Conservation (phyloP, 768 basidiomycete species). For the Paxillus involutus region DNA sequence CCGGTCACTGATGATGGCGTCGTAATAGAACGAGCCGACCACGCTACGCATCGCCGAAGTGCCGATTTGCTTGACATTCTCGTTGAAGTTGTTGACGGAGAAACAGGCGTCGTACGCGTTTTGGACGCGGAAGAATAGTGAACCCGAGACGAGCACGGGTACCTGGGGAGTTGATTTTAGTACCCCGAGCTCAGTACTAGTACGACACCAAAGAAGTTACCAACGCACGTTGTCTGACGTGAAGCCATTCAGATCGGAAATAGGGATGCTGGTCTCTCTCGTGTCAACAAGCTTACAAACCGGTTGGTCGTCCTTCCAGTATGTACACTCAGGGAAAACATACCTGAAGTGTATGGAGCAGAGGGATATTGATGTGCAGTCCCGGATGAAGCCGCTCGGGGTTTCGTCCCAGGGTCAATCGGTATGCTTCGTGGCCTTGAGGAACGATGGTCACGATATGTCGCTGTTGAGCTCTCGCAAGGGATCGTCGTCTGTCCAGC, state of each 20-base stretch:
- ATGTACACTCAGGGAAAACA: constrained; percentile 17
- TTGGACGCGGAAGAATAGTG: constrained; percentile 51
- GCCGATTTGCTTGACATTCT: constrained; percentile 52
- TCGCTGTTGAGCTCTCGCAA: constrained; percentile 14
- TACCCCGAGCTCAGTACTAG: too few species aligned
- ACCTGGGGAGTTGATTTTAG: constrained; percentile 30
- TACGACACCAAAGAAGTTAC: too few species aligned
- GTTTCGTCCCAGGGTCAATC: constrained; percentile 46
- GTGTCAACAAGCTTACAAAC: constrained; percentile 37
- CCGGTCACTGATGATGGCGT: constrained; percentile 52
- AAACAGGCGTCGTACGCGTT: constrained; percentile 58
- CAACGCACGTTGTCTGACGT: constrained; percentile 31
- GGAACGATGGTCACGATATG: constrained; percentile 49
- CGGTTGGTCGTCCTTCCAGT: background rate
- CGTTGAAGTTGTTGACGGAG: constrained; percentile 46
- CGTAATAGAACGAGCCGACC: constrained; percentile 48
- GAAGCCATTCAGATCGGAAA: constrained; percentile 37
- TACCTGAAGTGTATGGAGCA: constrained; percentile 36
- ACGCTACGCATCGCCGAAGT: constrained; percentile 56
- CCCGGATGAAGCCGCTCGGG: constrained; percentile 48
- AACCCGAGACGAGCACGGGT: constrained; percentile 52
- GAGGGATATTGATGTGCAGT: constrained; percentile 44
- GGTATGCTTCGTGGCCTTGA: constrained; percentile 55
- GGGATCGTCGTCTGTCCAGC: background rate
- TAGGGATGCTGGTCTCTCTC: constrained; percentile 46